A percentile compares a stretch with the other conserved stretches of the same genome.
Evolutionary conservation across 2,329 filamentous ascomycete genomes (phyloP).

Genomic region (Aspergillus niger): DNA sequence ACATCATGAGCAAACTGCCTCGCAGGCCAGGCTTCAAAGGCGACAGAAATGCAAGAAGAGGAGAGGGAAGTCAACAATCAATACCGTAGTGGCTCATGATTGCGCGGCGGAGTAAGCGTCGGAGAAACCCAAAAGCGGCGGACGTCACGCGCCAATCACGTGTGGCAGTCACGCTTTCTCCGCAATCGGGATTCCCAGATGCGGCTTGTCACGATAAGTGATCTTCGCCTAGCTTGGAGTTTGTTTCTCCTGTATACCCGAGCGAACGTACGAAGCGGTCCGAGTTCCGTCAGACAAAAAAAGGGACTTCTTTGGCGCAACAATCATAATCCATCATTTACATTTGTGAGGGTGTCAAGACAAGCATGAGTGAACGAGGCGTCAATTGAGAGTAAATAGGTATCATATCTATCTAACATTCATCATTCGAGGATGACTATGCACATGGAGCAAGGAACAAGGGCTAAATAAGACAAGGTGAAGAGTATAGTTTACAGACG

Average conservation of each 20-base stretch:
- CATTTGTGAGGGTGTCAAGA: not conserved
- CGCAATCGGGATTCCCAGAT: not conserved
- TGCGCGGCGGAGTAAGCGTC: not conserved
- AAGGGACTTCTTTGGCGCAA: no score
- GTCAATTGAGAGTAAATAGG: not conserved
- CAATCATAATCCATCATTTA: no score
- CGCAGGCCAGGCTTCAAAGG: not conserved
- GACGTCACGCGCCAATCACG: constrained; percentile 4
- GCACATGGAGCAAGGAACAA: not conserved
- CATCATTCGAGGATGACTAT: not conserved
- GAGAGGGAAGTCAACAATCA: not conserved
- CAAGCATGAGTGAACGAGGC: not conserved
- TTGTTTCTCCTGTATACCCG: no score
- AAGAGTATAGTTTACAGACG: constrained; percentile 27
- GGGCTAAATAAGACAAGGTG: not conserved
- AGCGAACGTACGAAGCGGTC: no score
- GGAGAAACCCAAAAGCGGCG: not conserved
- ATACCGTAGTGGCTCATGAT: not conserved
- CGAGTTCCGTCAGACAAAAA: no score
- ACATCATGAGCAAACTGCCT: not conserved
- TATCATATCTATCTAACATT: not conserved
- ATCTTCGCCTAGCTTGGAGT: not conserved
- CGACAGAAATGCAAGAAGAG: not conserved
- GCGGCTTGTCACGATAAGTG: not conserved
- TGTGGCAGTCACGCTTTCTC: not conserved